Percentiles rank a stretch among this genome's conserved stretches.
phyloP scores from a whole-genome alignment of 1,139 yeast species.

The Pneumocystis jirovecii region DNA sequence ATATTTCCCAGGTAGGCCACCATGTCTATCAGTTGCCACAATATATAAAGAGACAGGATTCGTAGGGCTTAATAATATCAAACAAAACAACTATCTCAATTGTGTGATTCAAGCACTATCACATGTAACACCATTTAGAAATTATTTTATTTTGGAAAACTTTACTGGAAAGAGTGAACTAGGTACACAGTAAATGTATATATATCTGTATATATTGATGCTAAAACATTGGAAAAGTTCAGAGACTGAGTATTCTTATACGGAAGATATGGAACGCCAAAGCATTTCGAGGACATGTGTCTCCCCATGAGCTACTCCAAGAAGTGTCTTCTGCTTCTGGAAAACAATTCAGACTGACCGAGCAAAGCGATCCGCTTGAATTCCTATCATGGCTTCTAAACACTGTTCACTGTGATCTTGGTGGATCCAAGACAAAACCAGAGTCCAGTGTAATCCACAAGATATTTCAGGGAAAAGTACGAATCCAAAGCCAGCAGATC shows the following conservation, averaged over 20 bases:
- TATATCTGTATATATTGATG: constrained; percentile 16
- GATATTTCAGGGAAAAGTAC: constrained; percentile 41
- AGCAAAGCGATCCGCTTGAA: constrained; percentile 37
- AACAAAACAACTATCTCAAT: constrained; percentile 39
- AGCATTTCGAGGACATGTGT: constrained; percentile 45
- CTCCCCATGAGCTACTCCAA: constrained; percentile 53
- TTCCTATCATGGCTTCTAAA: constrained; percentile 50
- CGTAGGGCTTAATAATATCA: constrained; percentile 46
- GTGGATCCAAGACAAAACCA: constrained; percentile 19
- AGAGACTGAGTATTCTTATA: constrained; percentile 32
- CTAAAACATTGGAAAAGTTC: constrained; percentile 17
- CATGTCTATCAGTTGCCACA: no score
- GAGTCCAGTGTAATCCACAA: constrained; percentile 20
- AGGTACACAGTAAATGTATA: constrained; percentile 14
- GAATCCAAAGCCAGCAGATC: constrained; percentile 22
- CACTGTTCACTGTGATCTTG: constrained; percentile 30
- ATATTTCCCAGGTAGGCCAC: constrained; percentile 30
- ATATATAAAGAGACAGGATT: constrained; percentile 30
- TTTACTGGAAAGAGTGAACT: constrained; percentile 18
- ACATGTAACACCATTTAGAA: constrained; percentile 41
- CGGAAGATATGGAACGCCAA: constrained; percentile 51
- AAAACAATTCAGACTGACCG: constrained; percentile 29
- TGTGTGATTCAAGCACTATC: constrained; percentile 42
- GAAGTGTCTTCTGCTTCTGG: constrained; percentile 31
- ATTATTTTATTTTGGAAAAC: constrained; percentile 33